Base-by-base conservation (phyloP, 441 rosid genomes). In the Isatis lusitanica region DNA sequence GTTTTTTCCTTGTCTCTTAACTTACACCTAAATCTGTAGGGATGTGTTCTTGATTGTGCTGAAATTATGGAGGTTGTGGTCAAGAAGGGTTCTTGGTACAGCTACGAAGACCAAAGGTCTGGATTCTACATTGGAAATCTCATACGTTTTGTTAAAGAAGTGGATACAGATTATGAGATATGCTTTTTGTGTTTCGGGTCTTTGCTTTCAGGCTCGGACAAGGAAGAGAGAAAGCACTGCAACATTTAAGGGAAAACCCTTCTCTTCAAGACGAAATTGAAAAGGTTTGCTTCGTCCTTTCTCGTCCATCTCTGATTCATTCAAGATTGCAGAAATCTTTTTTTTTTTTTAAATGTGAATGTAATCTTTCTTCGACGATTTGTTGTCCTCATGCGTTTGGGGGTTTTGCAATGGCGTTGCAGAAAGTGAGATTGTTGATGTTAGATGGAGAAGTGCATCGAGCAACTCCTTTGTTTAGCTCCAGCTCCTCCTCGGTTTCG, bases 31-130 rank as follows among this genome's bases (percentile, higher is more conserved):
- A 2, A 77, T 16, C 42, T 75, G 82, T 82, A 94, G 97, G 98
- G 97, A 66, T 94, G 97, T 74, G 57, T 90, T 80, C 83, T 91
- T 80, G 98, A 92, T 82, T 88, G 94, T 79, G 97, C 97, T 71
- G 97, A 94, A 66, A 78, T 81, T 78, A 85, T 90, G 92, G 92
- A 89, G 77, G 83, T 89, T 68, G 94, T 90, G 59, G 81, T 85
- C 16, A 94, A 89, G 85, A 94, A 92, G 65, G 97, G 98, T 36
- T 86, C 98, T 68, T 94, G 98, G 98, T 94, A 94, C 82, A 92
- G 97, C 79, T 92, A 43, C 47, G 47, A 90, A 64, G 98, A 94
- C 62, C 91, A 86, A 36, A 90, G 93, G 98, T 92, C 18, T 35
- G 82, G 62, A 66, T 47, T 74, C 48, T 17, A 47, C 64, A 42